Base-by-base conservation (phyloP, 176 grass and related monocot genomes). In the Avena sativa region DNA sequence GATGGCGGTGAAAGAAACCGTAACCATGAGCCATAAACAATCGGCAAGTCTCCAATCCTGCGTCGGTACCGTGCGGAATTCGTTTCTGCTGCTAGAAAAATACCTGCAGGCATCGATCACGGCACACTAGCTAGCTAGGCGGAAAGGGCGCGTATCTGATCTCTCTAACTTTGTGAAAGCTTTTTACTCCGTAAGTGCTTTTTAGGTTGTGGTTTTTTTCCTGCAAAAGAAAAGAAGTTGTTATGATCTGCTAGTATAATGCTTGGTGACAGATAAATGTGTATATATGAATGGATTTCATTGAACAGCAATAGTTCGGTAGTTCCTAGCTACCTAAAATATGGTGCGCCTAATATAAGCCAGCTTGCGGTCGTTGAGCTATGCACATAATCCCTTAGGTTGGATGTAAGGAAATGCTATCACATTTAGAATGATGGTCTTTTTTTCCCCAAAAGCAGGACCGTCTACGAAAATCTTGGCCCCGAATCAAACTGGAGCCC, bases 101-200 rank as follows among this genome's bases (percentile, higher is more conserved):
- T 38, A 38, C 72, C 19, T 28, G 56, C 69, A n/a, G 53, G 84
- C 69, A n/a, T 74, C 51, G 47, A 76, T 66, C 58, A 74, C 68
- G 59, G 15, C 71, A 57, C 59, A 68, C 59, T 56, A 57, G 50
- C 8, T 8, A 17, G 9, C 48, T 19, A 46, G 61, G 14, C 1
- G 3, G 52, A 67, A 44, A 4, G 13, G 55, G 9, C 72, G n/a
- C 23, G 23, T 65, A 25, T 48, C 43, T 55, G 49, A 76, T 80
- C 64, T 20, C 49, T 9, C 49, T 9, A 21, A 55, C 76, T 62
- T 61, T 69, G 40, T 21, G 57, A 47, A 78, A 78, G 30, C 34
- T 78, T 40, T 73, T 23, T 23, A 23, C 23, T 23, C 23, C 23
- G 23, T 11, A 11, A 62, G 4, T 66, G 63, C 63, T 66, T 44